phyloP scores from a whole-genome alignment of 257 asterid genomes.

The Nicotiana otophora region DNA sequence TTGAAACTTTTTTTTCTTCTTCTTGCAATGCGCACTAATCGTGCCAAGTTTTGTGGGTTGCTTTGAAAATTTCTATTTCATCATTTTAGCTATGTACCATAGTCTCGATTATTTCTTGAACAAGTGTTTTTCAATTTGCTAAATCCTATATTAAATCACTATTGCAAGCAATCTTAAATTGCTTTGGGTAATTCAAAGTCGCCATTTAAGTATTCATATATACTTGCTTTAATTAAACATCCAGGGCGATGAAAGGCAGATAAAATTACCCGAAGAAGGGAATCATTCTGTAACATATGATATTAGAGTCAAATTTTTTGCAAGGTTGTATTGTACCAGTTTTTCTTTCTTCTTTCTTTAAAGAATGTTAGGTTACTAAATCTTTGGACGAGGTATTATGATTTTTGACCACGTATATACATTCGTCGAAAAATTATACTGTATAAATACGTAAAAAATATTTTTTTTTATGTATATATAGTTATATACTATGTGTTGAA shows the following conservation, averaged over 20 bases:
- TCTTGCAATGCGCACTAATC: neutral
- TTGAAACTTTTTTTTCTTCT: neutral
- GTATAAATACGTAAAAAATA: no score
- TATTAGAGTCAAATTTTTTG: neutral
- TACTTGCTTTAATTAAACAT: no score
- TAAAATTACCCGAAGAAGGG: no score
- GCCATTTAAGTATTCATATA: no score
- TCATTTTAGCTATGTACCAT: neutral
- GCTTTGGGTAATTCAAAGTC: neutral
- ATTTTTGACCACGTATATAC: neutral
- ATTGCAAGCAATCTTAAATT: no score
- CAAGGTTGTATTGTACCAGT: no score
- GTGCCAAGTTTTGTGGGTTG: neutral
- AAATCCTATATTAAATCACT: neutral
- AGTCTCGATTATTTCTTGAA: neutral
- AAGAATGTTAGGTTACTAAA: neutral
- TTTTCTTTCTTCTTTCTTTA: neutral
- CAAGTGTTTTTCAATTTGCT: neutral
- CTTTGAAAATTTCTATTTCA: neutral
- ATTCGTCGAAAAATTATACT: no score
- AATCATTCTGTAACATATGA: no score
- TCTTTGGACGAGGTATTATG: neutral
- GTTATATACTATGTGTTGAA: no score
- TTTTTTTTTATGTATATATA: no score
- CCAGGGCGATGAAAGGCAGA: no score